phyloP scores from a whole-genome alignment of 2,329 filamentous ascomycete genomes.

The Fusarium lyarnte region DNA sequence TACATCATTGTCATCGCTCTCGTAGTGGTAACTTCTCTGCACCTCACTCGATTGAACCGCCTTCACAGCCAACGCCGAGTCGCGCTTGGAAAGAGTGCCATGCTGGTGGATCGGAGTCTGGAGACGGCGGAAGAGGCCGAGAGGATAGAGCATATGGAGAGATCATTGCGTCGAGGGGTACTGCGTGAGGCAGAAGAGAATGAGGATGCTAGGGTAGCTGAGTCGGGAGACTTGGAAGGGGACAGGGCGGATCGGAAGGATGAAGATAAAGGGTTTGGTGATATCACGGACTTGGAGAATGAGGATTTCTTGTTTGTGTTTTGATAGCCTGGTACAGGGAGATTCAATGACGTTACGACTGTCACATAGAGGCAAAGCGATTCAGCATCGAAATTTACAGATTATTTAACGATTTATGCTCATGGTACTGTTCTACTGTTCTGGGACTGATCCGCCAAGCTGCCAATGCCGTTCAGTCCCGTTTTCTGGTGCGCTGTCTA shows the following conservation, averaged over 20 bases:
- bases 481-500: background rate
- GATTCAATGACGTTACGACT: background rate
- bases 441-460: background rate
- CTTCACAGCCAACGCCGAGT: conserved; percentile 64
- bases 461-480: conserved; percentile 9
- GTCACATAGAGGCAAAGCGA: background rate
- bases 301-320: conserved; percentile 72
- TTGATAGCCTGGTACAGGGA: conserved; percentile 22
- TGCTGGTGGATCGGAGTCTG: conserved; percentile 69
- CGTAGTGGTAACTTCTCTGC: conserved; percentile 53
- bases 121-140: conserved; percentile 57
- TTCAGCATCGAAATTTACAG: background rate
- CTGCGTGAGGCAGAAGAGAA: conserved; percentile 2
- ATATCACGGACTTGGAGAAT: conserved; percentile 69
- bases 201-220: conserved; percentile 11
- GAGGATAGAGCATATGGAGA: conserved; percentile 47
- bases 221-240: conserved; percentile 18
- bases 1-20: conserved; percentile 68
- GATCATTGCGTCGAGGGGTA: conserved; percentile 23
- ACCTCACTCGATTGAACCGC: conserved; percentile 63
- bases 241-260: conserved; percentile 10
- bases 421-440: too few relatives aligned
- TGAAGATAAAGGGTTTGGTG: conserved; percentile 49
- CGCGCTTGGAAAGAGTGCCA: conserved; percentile 66
- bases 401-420: too few relatives aligned